Evolutionary conservation across 805 yeast genomes (phyloP).

Genomic region (Ogataea sp.): DNA sequence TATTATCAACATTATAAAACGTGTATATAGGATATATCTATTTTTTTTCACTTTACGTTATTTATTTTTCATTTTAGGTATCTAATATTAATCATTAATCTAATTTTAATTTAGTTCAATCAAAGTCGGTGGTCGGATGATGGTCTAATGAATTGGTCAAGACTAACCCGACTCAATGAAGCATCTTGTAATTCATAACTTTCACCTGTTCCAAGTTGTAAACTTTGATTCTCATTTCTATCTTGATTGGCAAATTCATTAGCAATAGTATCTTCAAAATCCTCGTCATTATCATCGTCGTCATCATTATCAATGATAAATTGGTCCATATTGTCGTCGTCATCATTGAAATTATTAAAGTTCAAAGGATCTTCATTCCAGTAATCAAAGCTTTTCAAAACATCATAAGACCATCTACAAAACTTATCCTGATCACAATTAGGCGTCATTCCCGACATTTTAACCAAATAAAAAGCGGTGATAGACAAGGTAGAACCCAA

Average conservation of each 20-base stretch:
- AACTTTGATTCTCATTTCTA: too few species aligned
- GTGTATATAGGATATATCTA: background rate
- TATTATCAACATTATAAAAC: too few species aligned
- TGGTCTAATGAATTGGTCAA: too few species aligned
- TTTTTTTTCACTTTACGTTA: too few species aligned
- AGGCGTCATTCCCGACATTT: slow-evolving; percentile 54
- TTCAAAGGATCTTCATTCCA: slow-evolving; percentile 16
- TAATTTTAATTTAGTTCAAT: too few species aligned
- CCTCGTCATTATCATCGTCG: slow-evolving; percentile 4
- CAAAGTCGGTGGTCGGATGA: too few species aligned
- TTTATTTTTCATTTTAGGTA: background rate
- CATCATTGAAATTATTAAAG: background rate
- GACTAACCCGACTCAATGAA: too few species aligned
- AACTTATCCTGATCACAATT: slow-evolving; percentile 32
- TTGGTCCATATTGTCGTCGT: slow-evolving; percentile 1
- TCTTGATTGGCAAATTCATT: slow-evolving; percentile 4
- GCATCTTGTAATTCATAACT: slow-evolving; percentile 11
- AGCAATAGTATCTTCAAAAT: background rate
- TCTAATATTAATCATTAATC: too few species aligned
- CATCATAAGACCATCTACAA: slow-evolving; percentile 36
- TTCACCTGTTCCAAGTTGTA: too few species aligned
- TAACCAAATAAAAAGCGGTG: slow-evolving; percentile 59
- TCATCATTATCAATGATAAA: slow-evolving; percentile 4
- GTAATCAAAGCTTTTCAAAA: slow-evolving; percentile 4
- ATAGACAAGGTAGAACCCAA: slow-evolving; percentile 88